phyloP scores from a whole-genome alignment of 2,329 filamentous ascomycete genomes.

The Sclerotinia nivalis region DNA sequence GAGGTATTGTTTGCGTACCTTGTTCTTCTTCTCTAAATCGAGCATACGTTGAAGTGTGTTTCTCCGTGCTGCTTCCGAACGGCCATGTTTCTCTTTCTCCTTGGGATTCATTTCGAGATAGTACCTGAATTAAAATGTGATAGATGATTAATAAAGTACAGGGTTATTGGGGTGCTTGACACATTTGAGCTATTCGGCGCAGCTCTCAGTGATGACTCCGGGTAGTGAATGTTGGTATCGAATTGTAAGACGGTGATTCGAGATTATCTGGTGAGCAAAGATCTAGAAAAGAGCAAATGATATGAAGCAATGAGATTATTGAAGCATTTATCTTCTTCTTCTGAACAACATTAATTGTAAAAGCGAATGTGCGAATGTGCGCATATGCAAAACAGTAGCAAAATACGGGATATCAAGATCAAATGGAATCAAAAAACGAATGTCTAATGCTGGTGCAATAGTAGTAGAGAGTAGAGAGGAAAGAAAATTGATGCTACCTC shows the following conservation, averaged over 20 bases:
- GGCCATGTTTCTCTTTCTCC: conserved; percentile 27
- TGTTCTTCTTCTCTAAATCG: conserved; percentile 58
- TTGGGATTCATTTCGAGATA: conserved; percentile 26
- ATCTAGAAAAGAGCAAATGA: background rate
- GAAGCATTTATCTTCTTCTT: background rate
- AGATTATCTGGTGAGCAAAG: background rate
- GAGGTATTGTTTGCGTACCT: conserved; percentile 48
- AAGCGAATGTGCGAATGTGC: background rate
- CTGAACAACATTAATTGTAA: background rate
- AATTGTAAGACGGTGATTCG: background rate
- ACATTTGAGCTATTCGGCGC: conserved; percentile 10
- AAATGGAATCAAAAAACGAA: background rate
- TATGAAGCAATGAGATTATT: background rate
- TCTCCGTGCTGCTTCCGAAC: conserved; percentile 27
- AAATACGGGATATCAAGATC: background rate
- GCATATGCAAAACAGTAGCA: background rate
- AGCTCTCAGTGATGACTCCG: background rate
- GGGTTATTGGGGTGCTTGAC: background rate
- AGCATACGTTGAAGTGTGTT: conserved; percentile 56
- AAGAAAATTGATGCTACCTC: background rate
- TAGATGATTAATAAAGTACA: conserved; percentile 14
- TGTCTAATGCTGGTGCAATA: conserved; percentile 13
- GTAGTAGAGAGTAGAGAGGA: background rate
- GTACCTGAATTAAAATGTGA: conserved; percentile 13
- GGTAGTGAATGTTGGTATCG: conserved; percentile 4